phyloP scores from a whole-genome alignment of 2,329 filamentous ascomycete genomes.

The Fusarium sp. region DNA sequence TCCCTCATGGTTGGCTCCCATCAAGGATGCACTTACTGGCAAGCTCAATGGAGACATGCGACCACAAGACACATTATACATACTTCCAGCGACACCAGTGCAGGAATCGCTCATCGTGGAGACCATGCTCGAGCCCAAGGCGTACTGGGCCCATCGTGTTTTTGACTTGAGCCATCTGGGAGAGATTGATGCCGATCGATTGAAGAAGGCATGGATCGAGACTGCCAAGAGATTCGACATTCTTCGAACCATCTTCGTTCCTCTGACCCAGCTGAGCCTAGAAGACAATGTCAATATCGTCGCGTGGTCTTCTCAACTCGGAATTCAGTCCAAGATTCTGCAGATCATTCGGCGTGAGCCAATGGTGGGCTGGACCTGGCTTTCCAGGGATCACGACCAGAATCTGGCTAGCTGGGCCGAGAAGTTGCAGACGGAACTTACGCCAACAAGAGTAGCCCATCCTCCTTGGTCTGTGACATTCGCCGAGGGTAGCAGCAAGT shows the following conservation, averaged over 20 bases:
- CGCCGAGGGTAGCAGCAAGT: not conserved
- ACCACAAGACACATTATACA: not conserved
- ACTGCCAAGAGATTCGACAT: conserved; percentile 10
- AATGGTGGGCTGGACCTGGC: not conserved
- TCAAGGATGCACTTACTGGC: not conserved
- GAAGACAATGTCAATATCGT: not conserved
- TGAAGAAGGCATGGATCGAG: conserved; percentile 16
- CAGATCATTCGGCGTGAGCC: conserved; percentile 6
- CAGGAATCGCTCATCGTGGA: conserved; percentile 24
- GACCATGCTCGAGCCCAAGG: conserved; percentile 20
- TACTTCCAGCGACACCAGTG: conserved; percentile 15
- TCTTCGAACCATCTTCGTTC: conserved; percentile 9
- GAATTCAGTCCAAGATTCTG: not conserved
- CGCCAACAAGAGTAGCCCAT: not conserved
- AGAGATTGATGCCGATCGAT: not conserved
- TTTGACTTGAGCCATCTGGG: conserved; percentile 13
- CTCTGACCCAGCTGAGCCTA: not conserved
- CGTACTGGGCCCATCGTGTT: conserved; percentile 24
- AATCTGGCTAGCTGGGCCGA: not conserved
- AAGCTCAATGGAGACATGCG: not conserved
- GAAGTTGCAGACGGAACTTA: not conserved
- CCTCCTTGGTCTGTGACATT: conserved; percentile 19
- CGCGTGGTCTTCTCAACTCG: conserved; percentile 5
- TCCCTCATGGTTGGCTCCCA: not conserved
- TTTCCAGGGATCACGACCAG: not conserved